phyloP scores from a whole-genome alignment of 2,329 filamentous ascomycete species.

The Dendryphion nanum region DNA sequence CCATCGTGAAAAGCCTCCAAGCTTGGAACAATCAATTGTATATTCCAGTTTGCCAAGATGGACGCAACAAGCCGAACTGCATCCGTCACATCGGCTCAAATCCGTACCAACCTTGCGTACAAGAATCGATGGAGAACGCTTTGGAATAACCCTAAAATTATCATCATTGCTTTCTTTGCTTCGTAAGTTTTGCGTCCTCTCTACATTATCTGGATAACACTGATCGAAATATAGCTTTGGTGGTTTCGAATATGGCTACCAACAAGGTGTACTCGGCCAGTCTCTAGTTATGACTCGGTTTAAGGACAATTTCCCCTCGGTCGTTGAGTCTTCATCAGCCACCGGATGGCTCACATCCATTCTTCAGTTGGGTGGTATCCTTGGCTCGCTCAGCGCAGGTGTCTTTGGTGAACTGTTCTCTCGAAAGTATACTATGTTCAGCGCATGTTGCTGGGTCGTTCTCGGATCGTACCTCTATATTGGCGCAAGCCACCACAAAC shows the following conservation, averaged over 20 bases:
- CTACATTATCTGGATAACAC: neutral
- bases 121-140: conserved; percentile 28
- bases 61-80: conserved; percentile 19
- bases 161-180: conserved; percentile 30
- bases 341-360: conserved; percentile 54
- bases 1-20: neutral
- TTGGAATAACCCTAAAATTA: conserved; percentile 26
- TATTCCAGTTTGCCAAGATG: no score
- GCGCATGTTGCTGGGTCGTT: conserved; percentile 46
- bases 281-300: conserved; percentile 55
- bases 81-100: conserved; percentile 22
- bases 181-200: conserved; percentile 18
- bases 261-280: conserved; percentile 56
- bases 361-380: conserved; percentile 52
- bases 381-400: conserved; percentile 50
- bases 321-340: conserved; percentile 47
- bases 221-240: conserved; percentile 40
- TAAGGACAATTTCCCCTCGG: conserved; percentile 49
- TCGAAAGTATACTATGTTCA: conserved; percentile 54
- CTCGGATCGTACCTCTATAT: conserved; percentile 43
- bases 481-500: conserved; percentile 42
- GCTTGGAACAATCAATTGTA: neutral
- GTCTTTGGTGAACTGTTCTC: conserved; percentile 51
- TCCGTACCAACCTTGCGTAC: conserved; percentile 23
- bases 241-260: conserved; percentile 55